Evolutionary conservation across 2,329 filamentous ascomycete species (phyloP).

Genomic region (Exophiala dermatitidis): DNA sequence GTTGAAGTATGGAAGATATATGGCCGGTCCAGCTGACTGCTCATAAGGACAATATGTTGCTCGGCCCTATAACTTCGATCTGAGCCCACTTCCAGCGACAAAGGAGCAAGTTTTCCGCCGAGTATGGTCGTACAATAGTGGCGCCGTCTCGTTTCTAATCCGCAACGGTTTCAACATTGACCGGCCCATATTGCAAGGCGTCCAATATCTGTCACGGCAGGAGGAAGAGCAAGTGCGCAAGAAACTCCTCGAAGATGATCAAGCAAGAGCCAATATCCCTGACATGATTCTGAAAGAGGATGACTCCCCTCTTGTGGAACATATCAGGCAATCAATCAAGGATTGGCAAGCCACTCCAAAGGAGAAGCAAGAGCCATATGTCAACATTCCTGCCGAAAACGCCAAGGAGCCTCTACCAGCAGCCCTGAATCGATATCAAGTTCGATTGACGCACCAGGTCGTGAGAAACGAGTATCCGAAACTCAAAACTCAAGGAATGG

Average conservation of each 20-base stretch:
- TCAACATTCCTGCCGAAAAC: slow-evolving; percentile 40
- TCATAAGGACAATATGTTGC: slow-evolving; percentile 47
- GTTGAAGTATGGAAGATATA: not conserved
- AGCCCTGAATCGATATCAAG: slow-evolving; percentile 52
- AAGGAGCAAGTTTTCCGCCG: slow-evolving; percentile 52
- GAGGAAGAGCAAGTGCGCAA: slow-evolving; percentile 48
- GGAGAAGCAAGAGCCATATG: slow-evolving; percentile 32
- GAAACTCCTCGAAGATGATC: slow-evolving; percentile 39
- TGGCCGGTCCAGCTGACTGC: not conserved
- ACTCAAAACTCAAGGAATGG: slow-evolving; percentile 35
- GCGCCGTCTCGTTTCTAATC: slow-evolving; percentile 55
- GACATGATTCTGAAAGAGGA: slow-evolving; percentile 50
- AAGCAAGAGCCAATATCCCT: slow-evolving; percentile 26
- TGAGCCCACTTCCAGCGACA: slow-evolving; percentile 49
- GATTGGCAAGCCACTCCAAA: slow-evolving; percentile 41
- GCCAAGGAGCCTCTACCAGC: slow-evolving; percentile 26
- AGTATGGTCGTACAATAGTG: slow-evolving; percentile 52
- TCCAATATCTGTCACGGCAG: slow-evolving; percentile 55
- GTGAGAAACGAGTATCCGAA: slow-evolving; percentile 53
- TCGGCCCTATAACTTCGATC: slow-evolving; percentile 58
- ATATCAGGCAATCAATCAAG: slow-evolving; percentile 31
- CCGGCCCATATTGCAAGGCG: slow-evolving; percentile 48
- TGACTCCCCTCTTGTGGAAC: slow-evolving; percentile 43
- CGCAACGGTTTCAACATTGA: slow-evolving; percentile 53
- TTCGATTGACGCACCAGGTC: slow-evolving; percentile 58